Evolutionary conservation across 495 filamentous ascomycete species (phyloP), one percentile per base, ranked within the genome.

Genomic region (Pyronema omphalodes): DNA sequence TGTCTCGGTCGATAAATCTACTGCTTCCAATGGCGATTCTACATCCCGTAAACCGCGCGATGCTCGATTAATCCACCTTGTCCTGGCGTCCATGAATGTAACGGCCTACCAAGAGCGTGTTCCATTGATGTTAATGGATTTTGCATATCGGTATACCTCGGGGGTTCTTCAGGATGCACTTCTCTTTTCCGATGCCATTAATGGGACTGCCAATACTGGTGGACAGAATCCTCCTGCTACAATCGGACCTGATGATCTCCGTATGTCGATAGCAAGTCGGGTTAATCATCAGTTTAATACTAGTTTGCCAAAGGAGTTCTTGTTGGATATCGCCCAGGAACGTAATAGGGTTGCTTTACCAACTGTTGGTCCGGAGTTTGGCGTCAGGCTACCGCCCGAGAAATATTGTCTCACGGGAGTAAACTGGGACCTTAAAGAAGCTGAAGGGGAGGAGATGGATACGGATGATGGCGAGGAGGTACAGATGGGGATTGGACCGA

Each of bases 21-120:
- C 12, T 19, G 1, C 47, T 3, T 50, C 65, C 50, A n/a, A 63
- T 50, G 64, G 67, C 60, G 63, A 71, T 63, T 49, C 81, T 15
- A 69, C 75, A 40, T 73, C 77, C 29, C 80, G 82, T 39, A 84
- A 87, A 1, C 91, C 91, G 7, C 84, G 89, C 61, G 89, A 98
- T 67, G 83, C 88, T 12, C 82, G 88, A 47, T 78, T 91, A 34
- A 77, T 98, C 59, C 89, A 98, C 67, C 81, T 95, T 55, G 77
- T 96, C 44, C 83, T 98, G 37, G 79, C 84, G 49, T 81, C 80
- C 1, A 81, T 91, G 48, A 88, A 89, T 60, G 87, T 95, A 3
- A 83, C 81, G 9, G 74, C 83, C 29, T 98, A 93, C 74, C 86
- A 94, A 71, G 85, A 87, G 63, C 86, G 91, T 55, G 88, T 98